phyloP scores from a whole-genome alignment of 306 rosid species.

The Cicer arietinum region DNA sequence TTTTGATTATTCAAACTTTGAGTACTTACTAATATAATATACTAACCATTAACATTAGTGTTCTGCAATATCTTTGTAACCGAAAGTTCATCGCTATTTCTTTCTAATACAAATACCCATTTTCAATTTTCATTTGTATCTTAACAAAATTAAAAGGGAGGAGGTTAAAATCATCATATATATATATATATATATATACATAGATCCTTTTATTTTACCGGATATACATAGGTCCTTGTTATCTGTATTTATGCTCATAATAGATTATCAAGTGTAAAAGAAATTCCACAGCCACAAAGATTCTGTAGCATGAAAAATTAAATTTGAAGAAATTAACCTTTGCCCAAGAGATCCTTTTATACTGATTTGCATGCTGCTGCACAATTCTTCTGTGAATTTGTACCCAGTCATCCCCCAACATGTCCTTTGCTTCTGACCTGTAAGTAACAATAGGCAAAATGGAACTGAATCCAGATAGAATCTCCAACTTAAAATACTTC shows the following conservation, averaged over 20 bases:
- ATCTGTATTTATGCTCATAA: conserved; percentile 23
- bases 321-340: conserved; percentile 60
- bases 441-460: conserved; percentile 29
- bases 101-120: not conserved
- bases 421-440: conserved; percentile 97
- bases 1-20: conserved; percentile 3
- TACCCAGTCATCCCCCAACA: conserved; percentile 99
- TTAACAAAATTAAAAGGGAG: conserved; percentile 25
- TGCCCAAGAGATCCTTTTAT: conserved; percentile 97
- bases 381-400: conserved; percentile 96
- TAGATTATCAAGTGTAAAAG: not conserved
- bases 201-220: too few species aligned
- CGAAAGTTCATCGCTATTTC: not conserved
- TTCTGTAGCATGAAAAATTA: not conserved
- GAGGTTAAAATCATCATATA: not conserved
- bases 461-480: conserved; percentile 30
- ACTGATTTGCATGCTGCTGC: conserved; percentile 98
- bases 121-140: not conserved
- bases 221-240: not conserved
- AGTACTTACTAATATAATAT: not conserved
- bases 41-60: not conserved
- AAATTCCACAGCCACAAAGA: conserved; percentile 17
- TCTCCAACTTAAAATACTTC: not conserved
- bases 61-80: not conserved
- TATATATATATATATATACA: too few species aligned